These are phyloP conservation scores for Sporisorium sorghi DNA, from an alignment of 1,284 basidiomycete genomes.

Conservation along the genomic window DNA sequence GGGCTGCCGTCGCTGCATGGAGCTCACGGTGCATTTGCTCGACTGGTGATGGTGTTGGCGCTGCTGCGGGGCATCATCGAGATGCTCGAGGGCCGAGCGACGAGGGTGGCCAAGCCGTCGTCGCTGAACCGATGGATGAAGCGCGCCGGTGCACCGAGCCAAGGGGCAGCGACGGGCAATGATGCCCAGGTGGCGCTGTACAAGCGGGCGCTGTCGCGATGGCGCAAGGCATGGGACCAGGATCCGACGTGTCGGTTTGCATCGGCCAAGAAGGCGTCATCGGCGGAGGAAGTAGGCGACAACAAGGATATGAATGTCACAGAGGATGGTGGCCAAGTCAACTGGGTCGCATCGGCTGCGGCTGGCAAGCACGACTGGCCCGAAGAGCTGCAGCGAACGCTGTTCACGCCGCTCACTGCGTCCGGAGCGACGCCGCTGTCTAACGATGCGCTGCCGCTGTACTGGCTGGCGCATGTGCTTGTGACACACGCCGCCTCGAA, in stretches of 20 bases:
- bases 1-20: conserved; percentile 44
- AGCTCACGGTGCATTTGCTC: conserved; percentile 58
- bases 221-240: conserved; percentile 60
- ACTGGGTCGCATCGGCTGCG: conserved; percentile 10
- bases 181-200: conserved; percentile 43
- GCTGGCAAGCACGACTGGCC: conserved; percentile 29
- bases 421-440: conserved; percentile 60
- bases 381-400: conserved; percentile 24
- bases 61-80: conserved; percentile 61
- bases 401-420: conserved; percentile 58
- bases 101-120: conserved; percentile 40
- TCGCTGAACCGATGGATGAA: conserved; percentile 47
- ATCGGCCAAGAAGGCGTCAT: conserved; percentile 29
- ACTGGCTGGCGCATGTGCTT: conserved; percentile 60
- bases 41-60: conserved; percentile 56
- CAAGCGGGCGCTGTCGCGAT: conserved; percentile 54
- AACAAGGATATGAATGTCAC: conserved; percentile 15
- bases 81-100: conserved; percentile 55
- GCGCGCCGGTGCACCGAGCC: conserved; percentile 6
- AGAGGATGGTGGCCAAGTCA: conserved; percentile 10
- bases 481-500: conserved; percentile 56
- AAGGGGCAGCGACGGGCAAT: conserved; percentile 4
- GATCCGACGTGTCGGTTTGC: conserved; percentile 54
- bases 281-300: not conserved
- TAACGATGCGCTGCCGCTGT: conserved; percentile 62